A percentile compares a stretch with the other conserved stretches of the same genome.
Evolutionary conservation across 148 eudicot genomes (phyloP).

Genomic region (Nepenthes mirabilis): DNA sequence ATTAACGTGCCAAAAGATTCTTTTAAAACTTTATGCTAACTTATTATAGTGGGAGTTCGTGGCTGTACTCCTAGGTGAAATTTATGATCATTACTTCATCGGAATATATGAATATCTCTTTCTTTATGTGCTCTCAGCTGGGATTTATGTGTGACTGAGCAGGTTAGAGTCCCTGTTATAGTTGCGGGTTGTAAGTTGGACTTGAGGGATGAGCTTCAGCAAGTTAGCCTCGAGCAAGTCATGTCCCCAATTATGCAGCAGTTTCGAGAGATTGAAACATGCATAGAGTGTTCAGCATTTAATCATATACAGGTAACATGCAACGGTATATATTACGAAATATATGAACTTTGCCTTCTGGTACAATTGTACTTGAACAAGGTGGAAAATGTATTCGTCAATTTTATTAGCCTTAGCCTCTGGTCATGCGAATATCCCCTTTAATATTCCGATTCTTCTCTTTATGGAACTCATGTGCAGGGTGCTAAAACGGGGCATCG

Average conservation of each 20-base stretch:
- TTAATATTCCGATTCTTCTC: too few species aligned
- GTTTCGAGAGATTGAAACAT: slow-evolving; percentile 94
- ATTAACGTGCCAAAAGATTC: neutral
- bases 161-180: slow-evolving; percentile 89
- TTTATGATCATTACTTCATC: too few species aligned
- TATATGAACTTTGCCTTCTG: neutral
- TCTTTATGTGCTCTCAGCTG: neutral
- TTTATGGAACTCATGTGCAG: too few species aligned
- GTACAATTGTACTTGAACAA: neutral
- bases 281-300: slow-evolving; percentile 81
- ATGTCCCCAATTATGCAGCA: slow-evolving; percentile 97
- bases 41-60: too few species aligned
- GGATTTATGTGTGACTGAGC: slow-evolving; percentile 10
- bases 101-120: too few species aligned
- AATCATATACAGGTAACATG: slow-evolving; percentile 71
- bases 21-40: neutral
- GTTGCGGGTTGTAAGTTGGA: slow-evolving; percentile 97
- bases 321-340: neutral
- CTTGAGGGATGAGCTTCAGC: slow-evolving; percentile 66
- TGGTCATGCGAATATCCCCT: too few species aligned
- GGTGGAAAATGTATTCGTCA: neutral
- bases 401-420: too few species aligned
- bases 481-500: too few species aligned
- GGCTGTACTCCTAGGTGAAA: too few species aligned
- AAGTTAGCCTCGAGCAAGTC: slow-evolving; percentile 71